A percentile compares a stretch with the other conserved stretches of the same genome.
Evolutionary conservation across 306 rosid species (phyloP).

Genomic region (Morella rubra): DNA sequence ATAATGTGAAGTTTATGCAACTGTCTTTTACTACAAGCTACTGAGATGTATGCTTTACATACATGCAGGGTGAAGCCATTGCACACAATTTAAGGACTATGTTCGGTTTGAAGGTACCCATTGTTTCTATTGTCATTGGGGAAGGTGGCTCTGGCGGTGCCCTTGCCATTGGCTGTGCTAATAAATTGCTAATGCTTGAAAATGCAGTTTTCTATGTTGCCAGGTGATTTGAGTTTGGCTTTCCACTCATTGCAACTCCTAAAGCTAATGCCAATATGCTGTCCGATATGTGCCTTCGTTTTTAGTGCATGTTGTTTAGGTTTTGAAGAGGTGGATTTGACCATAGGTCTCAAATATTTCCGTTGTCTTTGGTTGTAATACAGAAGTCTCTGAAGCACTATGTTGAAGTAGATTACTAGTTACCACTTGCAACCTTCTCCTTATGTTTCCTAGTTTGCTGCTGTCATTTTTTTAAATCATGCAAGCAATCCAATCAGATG

Average conservation of each 20-base stretch:
- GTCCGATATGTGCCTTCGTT: constrained; percentile 11
- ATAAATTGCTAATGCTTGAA: constrained; percentile 93
- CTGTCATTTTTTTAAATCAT: not conserved
- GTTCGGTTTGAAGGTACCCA: constrained; percentile 95
- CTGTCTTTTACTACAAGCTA: constrained; percentile 23
- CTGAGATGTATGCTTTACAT: constrained; percentile 30
- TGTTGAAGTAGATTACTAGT: constrained; percentile 3
- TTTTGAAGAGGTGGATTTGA: constrained; percentile 16
- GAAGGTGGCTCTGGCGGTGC: constrained; percentile 99
- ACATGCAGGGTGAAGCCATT: constrained; percentile 95
- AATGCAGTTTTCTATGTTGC: constrained; percentile 98
- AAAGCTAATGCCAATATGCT: constrained; percentile 13
- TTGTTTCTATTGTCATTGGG: constrained; percentile 86
- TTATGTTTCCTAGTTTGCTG: not conserved
- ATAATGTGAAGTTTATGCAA: constrained; percentile 17
- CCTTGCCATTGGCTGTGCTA: constrained; percentile 96
- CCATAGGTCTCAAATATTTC: constrained; percentile 1
- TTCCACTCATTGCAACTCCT: constrained; percentile 16
- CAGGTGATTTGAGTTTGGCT: constrained; percentile 55
- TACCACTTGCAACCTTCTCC: not conserved
- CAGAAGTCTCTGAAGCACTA: constrained; percentile 9
- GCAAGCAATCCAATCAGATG: not conserved
- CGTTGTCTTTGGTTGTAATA: constrained; percentile 15
- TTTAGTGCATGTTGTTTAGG: constrained; percentile 25
- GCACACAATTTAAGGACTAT: constrained; percentile 86